phyloP scores from a whole-genome alignment of 306 rosid species.

The Mimosa bimucronata region DNA sequence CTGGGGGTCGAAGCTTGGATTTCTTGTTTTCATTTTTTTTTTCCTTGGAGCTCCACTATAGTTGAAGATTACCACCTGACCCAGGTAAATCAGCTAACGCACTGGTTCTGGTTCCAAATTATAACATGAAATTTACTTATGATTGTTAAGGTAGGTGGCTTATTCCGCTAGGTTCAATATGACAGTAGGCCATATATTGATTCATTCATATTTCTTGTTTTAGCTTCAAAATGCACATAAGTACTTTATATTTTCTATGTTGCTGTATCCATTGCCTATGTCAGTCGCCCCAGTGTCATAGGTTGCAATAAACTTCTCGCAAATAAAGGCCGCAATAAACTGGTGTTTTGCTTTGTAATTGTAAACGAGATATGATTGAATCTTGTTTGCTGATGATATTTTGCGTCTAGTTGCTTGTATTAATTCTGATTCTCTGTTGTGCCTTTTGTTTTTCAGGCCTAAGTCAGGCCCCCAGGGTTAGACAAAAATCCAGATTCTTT shows the following conservation, averaged over 20 bases:
- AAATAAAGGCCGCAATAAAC: not conserved
- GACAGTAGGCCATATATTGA: not conserved
- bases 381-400: no score
- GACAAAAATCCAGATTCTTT: not conserved
- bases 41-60: constrained; percentile 18
- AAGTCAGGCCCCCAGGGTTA: no score
- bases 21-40: not conserved
- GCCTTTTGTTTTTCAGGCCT: no score
- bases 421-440: not conserved
- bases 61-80: constrained; percentile 16
- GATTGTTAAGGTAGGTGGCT: not conserved
- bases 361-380: not conserved
- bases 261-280: not conserved
- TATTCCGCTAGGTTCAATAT: not conserved
- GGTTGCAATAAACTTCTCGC: constrained; percentile 10
- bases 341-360: constrained; percentile 20
- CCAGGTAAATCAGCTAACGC: constrained; percentile 33
- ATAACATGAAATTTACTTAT: not conserved
- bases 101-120: not conserved
- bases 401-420: not conserved
- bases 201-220: not conserved
- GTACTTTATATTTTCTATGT: not conserved
- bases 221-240: not conserved
- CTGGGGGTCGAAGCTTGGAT: constrained; percentile 21
- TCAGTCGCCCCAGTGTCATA: not conserved